Base-by-base conservation (phyloP, 2,329 filamentous ascomycete species). In the Byssoonygena ceratinophila region DNA sequence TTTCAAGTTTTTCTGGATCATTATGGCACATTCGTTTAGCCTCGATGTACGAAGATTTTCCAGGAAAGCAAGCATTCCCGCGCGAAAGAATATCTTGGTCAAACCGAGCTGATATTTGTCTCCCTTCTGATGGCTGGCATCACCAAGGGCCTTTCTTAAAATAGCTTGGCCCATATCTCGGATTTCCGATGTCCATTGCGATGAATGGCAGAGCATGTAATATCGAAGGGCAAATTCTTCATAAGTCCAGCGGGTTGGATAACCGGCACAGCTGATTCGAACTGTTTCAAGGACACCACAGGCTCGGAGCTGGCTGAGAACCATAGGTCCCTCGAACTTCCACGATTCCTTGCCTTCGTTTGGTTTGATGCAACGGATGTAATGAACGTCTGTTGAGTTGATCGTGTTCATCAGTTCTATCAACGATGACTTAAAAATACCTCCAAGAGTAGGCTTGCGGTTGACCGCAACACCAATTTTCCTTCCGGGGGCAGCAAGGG, bases 261-360 rank as follows among this genome's bases (percentile, higher is more conserved):
- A 98, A 57, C 92, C 92, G 58, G 92, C 92, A 67, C 87, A 94
- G 73, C 89, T 95, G 70, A 98, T 98, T 66, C 92, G 83, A 53
- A 98, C 92, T 3, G 92, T 98, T 72, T 98, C 92, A 54, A 98
- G 80, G 34, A 98, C 94, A 90, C 92, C 92, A 73, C 92, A 98
- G 71, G 92, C 92, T 70, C 94, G 84, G 63, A 98, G 76, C 71
- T 98, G 92, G 70, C 88, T 95, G 56, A 98, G 79, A 60, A 98
- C 92, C 92, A 98, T 98, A 2, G 94, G 92, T 0, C 92, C 92
- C 66, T 98, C 92, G 57, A 97, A 98, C 63, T 94, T 91, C 92
- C 92, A 98, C 0, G 92, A 82, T 64, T 87, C 87, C 71, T 98
- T 98, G 47, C 82, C 87, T 71, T 98, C 92, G 67, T 98, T 98